Evolutionary conservation across 2,329 filamentous ascomycete genomes (phyloP), one percentile per base, ranked within the genome.

Genomic region (Cladosporium sp.): DNA sequence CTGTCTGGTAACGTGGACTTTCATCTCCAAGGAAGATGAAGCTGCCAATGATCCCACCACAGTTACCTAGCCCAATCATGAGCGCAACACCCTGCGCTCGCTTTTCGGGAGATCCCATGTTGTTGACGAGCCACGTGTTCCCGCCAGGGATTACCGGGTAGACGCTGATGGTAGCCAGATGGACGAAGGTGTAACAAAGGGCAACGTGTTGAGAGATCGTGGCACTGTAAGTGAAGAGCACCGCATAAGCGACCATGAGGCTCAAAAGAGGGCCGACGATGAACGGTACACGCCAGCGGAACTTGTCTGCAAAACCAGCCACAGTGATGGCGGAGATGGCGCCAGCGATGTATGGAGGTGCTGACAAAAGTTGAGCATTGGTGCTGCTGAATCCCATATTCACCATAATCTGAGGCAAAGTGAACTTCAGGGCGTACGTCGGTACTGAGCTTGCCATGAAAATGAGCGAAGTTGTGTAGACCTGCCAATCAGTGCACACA

Each of bases 371-470:
- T 45, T 69, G 66, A 3, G 66, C 66, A 14, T 58, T 55, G 3
- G 62, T 62, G 25, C 51, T 60, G 12, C 54, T 50, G 59, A 64
- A 68, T 19, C 66, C 66, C 59, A 69, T 64, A n/a, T 55, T 61
- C 3, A 62, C 59, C 43, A 67, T 66, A 45, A 90, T 84, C 0
- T 86, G 87, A 1, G 73, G 75, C 59, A 67, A 58, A 60, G 72
- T 68, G 37, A 72, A 64, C 40, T 64, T 64, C 17, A 78, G 70
- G 30, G 75, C 77, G 7, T 66, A 68, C 22, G 62, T 65, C 3
- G 63, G 62, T 7, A 67, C 65, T 6, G 51, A 60, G 22, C 64
- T 64, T 14, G 66, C 63, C 58, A 66, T 64, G 55, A 66, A 63
- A 2, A 67, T 62, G 39, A 64, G 60, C 6, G 60, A 61, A 47